These are phyloP conservation scores for Gigaspora rosea DNA, from an alignment of 192 early-diverging fungal species.

Conservation along the genomic window DNA sequence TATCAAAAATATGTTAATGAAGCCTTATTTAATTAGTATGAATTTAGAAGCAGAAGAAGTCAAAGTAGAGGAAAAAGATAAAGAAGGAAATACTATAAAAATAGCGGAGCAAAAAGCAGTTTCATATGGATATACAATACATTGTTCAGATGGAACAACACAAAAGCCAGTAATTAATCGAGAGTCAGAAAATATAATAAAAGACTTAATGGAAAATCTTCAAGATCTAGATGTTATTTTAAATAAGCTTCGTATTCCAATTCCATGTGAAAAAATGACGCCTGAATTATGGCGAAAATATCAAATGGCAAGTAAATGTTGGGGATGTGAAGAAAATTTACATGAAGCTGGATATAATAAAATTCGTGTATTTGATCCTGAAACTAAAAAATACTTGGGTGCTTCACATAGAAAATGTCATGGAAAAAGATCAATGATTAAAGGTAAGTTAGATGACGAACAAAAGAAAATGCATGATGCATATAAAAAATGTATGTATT, in stretches of 20 bases:
- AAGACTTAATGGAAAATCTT: conserved; percentile 25
- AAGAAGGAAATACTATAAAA: conserved; percentile 30
- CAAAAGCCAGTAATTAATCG: conserved; percentile 27
- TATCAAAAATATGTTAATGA: conserved; percentile 28
- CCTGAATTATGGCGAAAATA: conserved; percentile 24
- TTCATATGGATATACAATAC: conserved; percentile 22
- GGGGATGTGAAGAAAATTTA: conserved; percentile 20
- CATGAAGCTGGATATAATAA: conserved; percentile 29
- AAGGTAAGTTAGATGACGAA: conserved; percentile 21
- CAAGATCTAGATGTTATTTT: conserved; percentile 29
- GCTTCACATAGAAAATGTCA: conserved; percentile 26
- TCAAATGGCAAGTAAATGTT: conserved; percentile 21
- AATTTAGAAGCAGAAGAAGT: conserved; percentile 27
- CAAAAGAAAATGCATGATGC: neutral
- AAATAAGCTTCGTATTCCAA: conserved; percentile 15
- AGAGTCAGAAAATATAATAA: conserved; percentile 25
- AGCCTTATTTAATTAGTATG: conserved; percentile 21
- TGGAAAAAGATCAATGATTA: neutral
- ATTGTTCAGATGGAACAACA: conserved; percentile 21
- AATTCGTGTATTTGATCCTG: conserved; percentile 24
- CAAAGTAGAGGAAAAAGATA: conserved; percentile 17
- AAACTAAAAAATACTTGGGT: conserved; percentile 27
- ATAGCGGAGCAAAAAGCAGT: conserved; percentile 21
- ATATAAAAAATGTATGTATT: conserved; percentile 2
- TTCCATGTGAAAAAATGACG: conserved; percentile 24